These are phyloP conservation scores for Lactarius sp. DNA, from an alignment of 768 basidiomycete species.

Conservation along the genomic window DNA sequence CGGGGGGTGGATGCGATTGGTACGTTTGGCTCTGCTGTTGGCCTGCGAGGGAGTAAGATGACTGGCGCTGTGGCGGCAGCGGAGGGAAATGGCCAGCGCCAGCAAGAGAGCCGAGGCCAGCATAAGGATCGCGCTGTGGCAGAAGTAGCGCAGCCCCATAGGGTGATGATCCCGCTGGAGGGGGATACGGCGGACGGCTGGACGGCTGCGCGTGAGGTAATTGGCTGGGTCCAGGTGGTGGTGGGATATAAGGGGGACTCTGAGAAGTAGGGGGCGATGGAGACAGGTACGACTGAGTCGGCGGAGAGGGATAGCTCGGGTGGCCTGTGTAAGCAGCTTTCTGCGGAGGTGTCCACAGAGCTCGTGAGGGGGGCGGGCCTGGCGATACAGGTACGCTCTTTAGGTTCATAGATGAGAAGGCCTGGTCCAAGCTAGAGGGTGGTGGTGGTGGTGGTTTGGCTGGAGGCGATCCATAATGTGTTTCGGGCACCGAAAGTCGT, in stretches of 20 bases:
- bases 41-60: conserved; percentile 25
- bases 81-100: conserved; percentile 23
- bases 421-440: conserved; percentile 38
- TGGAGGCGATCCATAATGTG: conserved; percentile 35
- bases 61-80: conserved; percentile 28
- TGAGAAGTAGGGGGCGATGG: conserved; percentile 20
- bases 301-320: conserved; percentile 17
- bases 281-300: conserved; percentile 15
- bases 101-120: conserved; percentile 19
- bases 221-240: conserved; percentile 29
- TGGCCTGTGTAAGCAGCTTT: conserved; percentile 11
- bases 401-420: conserved; percentile 56
- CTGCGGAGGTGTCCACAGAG: conserved; percentile 27
- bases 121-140: conserved; percentile 28
- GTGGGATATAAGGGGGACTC: conserved; percentile 18
- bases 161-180: conserved; percentile 13
- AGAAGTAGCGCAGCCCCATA: conserved; percentile 27
- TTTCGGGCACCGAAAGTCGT: conserved; percentile 40
- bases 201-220: conserved; percentile 8
- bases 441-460: conserved; percentile 31
- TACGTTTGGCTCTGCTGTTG: conserved; percentile 18
- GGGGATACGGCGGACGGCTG: conserved; percentile 18
- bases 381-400: conserved; percentile 33
- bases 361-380: conserved; percentile 33
- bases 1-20: conserved; percentile 27